Evolutionary conservation across 345 rosid genomes (phyloP).

Genomic region (Pistacia vera): DNA sequence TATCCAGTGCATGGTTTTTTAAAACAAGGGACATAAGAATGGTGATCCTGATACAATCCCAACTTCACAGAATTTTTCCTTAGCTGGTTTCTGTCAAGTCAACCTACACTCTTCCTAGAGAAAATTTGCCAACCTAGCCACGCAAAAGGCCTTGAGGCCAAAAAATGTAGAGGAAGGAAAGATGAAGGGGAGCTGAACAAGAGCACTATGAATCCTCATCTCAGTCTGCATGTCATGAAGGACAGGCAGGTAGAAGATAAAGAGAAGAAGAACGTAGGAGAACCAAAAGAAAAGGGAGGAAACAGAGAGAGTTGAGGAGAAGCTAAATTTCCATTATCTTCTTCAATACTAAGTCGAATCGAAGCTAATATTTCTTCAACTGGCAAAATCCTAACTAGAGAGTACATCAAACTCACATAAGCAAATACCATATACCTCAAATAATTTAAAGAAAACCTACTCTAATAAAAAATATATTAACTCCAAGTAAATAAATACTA

Average conservation of each 20-base stretch:
- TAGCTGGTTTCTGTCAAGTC: neutral
- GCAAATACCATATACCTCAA: neutral
- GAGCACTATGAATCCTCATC: neutral
- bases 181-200: neutral
- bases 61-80: neutral
- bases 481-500: neutral
- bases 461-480: neutral
- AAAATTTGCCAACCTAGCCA: too few relatives aligned
- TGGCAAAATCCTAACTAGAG: too few relatives aligned
- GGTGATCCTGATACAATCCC: neutral
- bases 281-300: too few relatives aligned
- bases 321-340: too few relatives aligned
- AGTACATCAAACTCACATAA: too few relatives aligned
- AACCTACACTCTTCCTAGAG: neutral
- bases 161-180: neutral
- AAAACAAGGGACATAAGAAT: neutral
- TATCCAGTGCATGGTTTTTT: neutral
- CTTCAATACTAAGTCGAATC: too few relatives aligned
- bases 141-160: neutral
- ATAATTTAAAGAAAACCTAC: neutral
- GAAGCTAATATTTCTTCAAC: too few relatives aligned
- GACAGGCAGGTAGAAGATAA: too few relatives aligned
- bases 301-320: too few relatives aligned
- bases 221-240: neutral
- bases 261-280: too few relatives aligned